Conservation (phyloP, 768 basidiomycete species). For the Chalciporus chontae region DNA sequence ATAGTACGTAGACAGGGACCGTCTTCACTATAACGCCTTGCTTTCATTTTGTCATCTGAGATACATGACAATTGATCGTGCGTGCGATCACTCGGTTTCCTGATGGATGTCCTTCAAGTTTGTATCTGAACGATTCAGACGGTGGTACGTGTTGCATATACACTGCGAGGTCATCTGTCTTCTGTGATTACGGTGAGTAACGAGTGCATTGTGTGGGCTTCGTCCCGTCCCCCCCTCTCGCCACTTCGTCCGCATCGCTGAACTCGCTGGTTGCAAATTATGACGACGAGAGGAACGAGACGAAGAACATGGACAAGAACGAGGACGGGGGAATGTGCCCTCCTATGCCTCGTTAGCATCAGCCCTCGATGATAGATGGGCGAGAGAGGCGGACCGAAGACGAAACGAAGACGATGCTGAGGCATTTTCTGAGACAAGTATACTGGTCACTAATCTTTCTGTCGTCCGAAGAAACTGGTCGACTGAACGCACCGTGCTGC, state of each 20-base stretch:
- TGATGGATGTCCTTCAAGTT: neutral
- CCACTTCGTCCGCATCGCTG: too few relatives aligned
- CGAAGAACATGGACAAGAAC: neutral
- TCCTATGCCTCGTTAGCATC: neutral
- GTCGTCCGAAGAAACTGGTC: too few relatives aligned
- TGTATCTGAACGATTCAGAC: neutral
- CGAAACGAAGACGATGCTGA: neutral
- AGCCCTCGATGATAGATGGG: neutral
- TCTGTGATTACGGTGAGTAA: too few relatives aligned
- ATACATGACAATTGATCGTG: neutral
- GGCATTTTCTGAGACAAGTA: slow-evolving; percentile 12
- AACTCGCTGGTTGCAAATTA: too few relatives aligned
- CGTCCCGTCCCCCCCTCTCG: too few relatives aligned
- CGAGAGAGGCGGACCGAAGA: neutral
- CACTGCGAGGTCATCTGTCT: too few relatives aligned
- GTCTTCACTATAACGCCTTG: neutral
- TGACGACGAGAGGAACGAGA: too few relatives aligned
- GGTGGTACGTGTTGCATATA: neutral
- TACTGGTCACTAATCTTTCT: slow-evolving; percentile 8
- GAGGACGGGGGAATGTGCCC: neutral
- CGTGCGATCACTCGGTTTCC: neutral
- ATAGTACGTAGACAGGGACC: slow-evolving; percentile 18
- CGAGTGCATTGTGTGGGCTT: too few relatives aligned
- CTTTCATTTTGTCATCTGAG: neutral
- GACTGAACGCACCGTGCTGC: neutral